A percentile compares a stretch with the other conserved stretches of the same genome.
These are phyloP conservation scores for Petunia hybrid DNA, from an alignment of 305 asterid genomes.

Conservation along the genomic window DNA sequence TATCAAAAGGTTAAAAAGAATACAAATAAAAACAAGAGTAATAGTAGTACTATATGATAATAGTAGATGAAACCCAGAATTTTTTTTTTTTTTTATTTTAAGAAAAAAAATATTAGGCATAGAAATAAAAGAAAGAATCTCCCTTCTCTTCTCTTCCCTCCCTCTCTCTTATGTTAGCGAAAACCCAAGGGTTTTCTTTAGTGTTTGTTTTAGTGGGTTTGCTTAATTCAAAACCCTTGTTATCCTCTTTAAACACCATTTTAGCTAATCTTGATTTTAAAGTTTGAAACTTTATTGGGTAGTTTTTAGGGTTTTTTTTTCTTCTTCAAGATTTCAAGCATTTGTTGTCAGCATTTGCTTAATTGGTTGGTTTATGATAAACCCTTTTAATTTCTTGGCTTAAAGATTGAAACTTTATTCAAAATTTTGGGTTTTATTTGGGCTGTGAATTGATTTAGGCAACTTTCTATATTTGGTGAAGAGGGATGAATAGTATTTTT, in stretches of 20 bases:
- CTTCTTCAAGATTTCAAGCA: constrained; percentile 18
- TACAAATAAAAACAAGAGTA: too few species aligned
- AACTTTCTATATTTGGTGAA: constrained; percentile 29
- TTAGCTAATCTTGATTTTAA: constrained; percentile 36
- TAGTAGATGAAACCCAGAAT: too few species aligned
- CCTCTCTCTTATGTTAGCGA: too few species aligned
- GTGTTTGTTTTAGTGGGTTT: background rate
- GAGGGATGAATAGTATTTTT: constrained; percentile 76
- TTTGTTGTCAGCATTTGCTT: constrained; percentile 43
- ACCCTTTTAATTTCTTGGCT: constrained; percentile 43
- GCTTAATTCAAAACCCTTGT: constrained; percentile 13
- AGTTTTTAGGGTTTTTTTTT: constrained; percentile 27
- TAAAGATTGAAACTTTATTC: constrained; percentile 33
- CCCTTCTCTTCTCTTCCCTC: too few species aligned
- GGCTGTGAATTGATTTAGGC: background rate
- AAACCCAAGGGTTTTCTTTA: background rate
- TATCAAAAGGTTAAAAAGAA: too few species aligned
- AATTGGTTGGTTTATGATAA: constrained; percentile 43
- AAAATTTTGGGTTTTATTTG: constrained; percentile 20
- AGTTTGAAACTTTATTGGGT: constrained; percentile 21
- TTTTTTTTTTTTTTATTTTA: too few species aligned
- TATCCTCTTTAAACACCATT: constrained; percentile 28
- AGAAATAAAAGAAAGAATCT: too few species aligned
- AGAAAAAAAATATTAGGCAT: too few species aligned
- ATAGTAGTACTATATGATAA: too few species aligned